Evolutionary conservation across 2,329 filamentous ascomycete species (phyloP), one percentile per base, ranked within the genome.

Genomic region (Penicillium corylophilum): DNA sequence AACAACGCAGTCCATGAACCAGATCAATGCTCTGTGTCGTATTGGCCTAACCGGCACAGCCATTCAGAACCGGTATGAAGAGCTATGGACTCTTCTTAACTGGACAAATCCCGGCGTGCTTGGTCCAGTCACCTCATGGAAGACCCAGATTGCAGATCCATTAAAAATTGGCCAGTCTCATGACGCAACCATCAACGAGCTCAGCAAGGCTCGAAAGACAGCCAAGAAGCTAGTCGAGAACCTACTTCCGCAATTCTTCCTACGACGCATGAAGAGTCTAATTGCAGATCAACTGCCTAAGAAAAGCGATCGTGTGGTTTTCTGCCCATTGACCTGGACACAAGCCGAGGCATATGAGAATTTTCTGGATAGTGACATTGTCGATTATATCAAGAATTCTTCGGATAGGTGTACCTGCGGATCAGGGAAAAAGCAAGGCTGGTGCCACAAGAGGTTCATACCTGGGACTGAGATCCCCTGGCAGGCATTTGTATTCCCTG

Each of bases 51-150:
- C 92, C 0, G 94, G 94, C 2, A 99, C 94, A 0, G 93, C 93
- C 0, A 96, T 99, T 40, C 94, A 99, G 68, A 99, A 99, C 71
- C 94, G 90, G 60, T 99, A 99, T 68, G 90, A 96, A 67, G 94
- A 99, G 70, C 80, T 99, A 1, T 99, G 93, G 93, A 95, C 91
- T 0, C 78, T 99, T 0, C 77, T 99, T 2, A 95, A 99, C 68
- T 99, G 94, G 94, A 92, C 91, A 0, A 94, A 95, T 61, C 94
- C 94, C 0, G 93, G 91, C 0, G 74, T 71, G 35, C 80, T 88
- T 56, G 84, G 85, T 0, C 82, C 84, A 0, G 73, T 88, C 9
- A 76, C 81, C 5, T 88, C 89, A 38, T 99, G 94, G 94, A 87
- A 85, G 63, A 78, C 81, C 18, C 84, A 82, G 33, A 90, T 99